Conservation (phyloP, 306 rosid species). For the Corylus americana region DNA sequence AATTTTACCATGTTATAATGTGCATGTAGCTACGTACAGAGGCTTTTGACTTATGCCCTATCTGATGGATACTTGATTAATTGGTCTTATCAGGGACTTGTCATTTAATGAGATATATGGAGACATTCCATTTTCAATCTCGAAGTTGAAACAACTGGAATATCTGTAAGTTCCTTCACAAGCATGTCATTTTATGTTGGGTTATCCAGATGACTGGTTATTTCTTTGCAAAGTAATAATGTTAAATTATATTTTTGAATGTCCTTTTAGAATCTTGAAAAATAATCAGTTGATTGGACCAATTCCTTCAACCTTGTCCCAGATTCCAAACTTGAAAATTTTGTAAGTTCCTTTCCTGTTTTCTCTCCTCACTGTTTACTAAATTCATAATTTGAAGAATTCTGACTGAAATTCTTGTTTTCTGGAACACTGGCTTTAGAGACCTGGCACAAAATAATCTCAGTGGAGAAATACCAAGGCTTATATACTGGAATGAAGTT, state of each 20-base stretch:
- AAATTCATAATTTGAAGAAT: neutral
- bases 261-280: conserved; percentile 63
- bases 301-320: conserved; percentile 93
- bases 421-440: conserved; percentile 36
- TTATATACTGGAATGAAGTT: conserved; percentile 97
- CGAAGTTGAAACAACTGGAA: conserved; percentile 88
- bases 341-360: conserved; percentile 54
- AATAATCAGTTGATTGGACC: conserved; percentile 87
- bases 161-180: conserved; percentile 60
- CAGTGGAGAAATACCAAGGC: conserved; percentile 97
- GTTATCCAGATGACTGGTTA: neutral
- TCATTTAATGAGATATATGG: conserved; percentile 83
- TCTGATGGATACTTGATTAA: neutral
- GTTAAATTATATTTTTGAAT: neutral
- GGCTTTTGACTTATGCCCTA: neutral
- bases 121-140: conserved; percentile 91
- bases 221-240: neutral
- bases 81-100: conserved; percentile 51
- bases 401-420: conserved; percentile 11
- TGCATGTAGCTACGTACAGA: neutral
- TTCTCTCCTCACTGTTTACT: neutral
- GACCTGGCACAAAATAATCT: conserved; percentile 93
- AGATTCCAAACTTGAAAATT: conserved; percentile 93
- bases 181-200: neutral
- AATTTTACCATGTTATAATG: conserved; percentile 10